These are phyloP conservation scores for Aspergillus transmontanensis DNA, from an alignment of 2,329 filamentous ascomycete genomes.

Conservation along the genomic window DNA sequence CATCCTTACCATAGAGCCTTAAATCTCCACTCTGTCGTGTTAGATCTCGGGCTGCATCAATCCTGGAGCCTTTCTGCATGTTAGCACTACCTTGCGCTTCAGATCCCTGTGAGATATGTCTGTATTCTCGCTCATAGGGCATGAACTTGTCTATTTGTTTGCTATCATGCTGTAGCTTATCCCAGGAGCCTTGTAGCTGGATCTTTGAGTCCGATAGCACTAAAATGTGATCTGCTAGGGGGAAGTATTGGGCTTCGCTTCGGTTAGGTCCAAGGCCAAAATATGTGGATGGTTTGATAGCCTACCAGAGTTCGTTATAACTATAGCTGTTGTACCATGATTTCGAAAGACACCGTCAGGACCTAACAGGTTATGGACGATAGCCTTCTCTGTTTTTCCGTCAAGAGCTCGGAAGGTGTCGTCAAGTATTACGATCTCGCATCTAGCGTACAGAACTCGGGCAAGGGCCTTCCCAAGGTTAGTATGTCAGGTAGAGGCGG, in stretches of 20 bases:
- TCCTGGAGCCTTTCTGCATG: not conserved
- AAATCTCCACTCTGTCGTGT: not conserved
- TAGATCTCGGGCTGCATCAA: not conserved
- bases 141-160: not conserved
- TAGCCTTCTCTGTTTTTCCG: not conserved
- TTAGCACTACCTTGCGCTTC: not conserved
- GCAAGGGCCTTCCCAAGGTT: not conserved
- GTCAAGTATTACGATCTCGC: not conserved
- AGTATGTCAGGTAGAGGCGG: too few species aligned
- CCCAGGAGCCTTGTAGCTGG: not conserved
- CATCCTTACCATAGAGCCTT: not conserved
- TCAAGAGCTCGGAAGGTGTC: constrained; percentile 5
- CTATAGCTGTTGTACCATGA: not conserved
- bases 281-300: too few species aligned
- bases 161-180: not conserved
- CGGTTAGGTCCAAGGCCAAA: not conserved
- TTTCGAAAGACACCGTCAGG: not conserved
- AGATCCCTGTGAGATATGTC: not conserved
- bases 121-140: not conserved
- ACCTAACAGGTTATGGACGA: not conserved
- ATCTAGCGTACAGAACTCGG: constrained; percentile 1
- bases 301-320: constrained; percentile 1
- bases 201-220: not conserved
- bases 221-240: not conserved
- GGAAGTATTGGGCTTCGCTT: not conserved